Base-by-base conservation (phyloP, 2,329 filamentous ascomycete genomes). In the Clonostachys solani region DNA sequence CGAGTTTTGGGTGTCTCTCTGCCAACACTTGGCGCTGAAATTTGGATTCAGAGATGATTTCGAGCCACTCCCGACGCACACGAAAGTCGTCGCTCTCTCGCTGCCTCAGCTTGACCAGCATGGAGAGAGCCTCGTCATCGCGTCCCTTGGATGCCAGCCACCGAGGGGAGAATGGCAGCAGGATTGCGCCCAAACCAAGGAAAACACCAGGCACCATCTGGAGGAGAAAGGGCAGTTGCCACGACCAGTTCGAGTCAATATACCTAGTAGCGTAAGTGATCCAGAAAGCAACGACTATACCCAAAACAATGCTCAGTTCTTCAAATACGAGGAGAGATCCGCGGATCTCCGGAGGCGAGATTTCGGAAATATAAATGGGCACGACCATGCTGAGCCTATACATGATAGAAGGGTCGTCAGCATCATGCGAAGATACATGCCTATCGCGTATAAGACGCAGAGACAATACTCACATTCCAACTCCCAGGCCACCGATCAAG, bases 241-340 rank as follows among this genome's bases (percentile, higher is more conserved):
- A 74, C 5, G 63, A 58, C 36, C 64, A 59, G 40, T 62, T 65
- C 35, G 58, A 60, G 16, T 73, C 69, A 18, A 60, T 57, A 52
- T 78, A 81, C 4, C 72, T 77, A 52, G 80, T 68, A 17, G 77
- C 80, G 38, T 80, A 74, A 52, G 82, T 78, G 42, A 84, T 68
- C 80, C 80, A 83, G 61, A 82, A 82, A 5, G 72, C 75, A 18
- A 81, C 67, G 56, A 74, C 77, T 58, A 81, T 77, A 35, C 79
- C 79, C 18, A 59, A 48, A 7, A 61, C 56, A 43, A 63, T 59
- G 29, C 56, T 57, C 5, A 73, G 50, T 41, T 45, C 16, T 6
- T 45, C n/a, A 5, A 45, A 23, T 13, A 33, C 69, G 0, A 76
- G 66, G 3, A 77, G 58, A 0, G 68, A 66, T 5, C 74, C 73